A percentile compares a stretch with the other conserved stretches of the same genome.
Evolutionary conservation across 768 basidiomycete species (phyloP).

Genomic region (Lyophyllum atratum): DNA sequence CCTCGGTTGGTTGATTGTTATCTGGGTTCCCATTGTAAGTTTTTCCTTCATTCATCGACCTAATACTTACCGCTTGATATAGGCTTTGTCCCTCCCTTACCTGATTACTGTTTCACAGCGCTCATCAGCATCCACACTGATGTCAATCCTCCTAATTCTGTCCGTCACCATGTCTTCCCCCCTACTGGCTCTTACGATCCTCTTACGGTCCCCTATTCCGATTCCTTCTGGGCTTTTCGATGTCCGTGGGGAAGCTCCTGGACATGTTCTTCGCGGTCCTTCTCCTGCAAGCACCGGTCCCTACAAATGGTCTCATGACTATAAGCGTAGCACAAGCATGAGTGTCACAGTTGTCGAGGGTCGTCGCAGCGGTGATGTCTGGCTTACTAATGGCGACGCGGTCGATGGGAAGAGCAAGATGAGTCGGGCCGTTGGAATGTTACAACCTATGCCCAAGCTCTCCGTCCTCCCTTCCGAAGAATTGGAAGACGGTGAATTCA

Average conservation of each 20-base stretch:
- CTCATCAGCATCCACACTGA: constrained; percentile 33
- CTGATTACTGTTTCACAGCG: constrained; percentile 45
- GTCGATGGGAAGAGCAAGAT: constrained; percentile 65
- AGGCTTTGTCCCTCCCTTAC: constrained; percentile 70
- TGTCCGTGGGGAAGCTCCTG: constrained; percentile 41
- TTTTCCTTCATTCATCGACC: too few species aligned
- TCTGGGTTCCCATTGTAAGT: constrained; percentile 72
- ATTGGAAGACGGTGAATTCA: constrained; percentile 44
- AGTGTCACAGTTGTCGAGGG: constrained; percentile 71
- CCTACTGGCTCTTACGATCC: constrained; percentile 59
- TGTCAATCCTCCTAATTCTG: constrained; percentile 55
- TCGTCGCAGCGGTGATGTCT: constrained; percentile 72
- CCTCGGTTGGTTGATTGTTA: constrained; percentile 63
- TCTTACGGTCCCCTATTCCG: constrained; percentile 63
- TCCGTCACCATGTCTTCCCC: constrained; percentile 73
- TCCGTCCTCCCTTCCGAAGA: constrained; percentile 64
- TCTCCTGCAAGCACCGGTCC: constrained; percentile 42
- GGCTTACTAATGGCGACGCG: constrained; percentile 74
- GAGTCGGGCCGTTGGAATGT: constrained; percentile 62
- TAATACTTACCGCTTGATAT: too few species aligned
- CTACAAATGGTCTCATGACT: constrained; percentile 51
- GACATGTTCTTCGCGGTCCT: constrained; percentile 42
- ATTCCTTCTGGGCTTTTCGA: constrained; percentile 71
- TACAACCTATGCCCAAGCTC: constrained; percentile 64
- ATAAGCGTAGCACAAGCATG: constrained; percentile 63